A percentile compares a stretch with the other conserved stretches of the same genome.
Conservation (phyloP, 805 yeast species). For the Pichia manshurica region DNA sequence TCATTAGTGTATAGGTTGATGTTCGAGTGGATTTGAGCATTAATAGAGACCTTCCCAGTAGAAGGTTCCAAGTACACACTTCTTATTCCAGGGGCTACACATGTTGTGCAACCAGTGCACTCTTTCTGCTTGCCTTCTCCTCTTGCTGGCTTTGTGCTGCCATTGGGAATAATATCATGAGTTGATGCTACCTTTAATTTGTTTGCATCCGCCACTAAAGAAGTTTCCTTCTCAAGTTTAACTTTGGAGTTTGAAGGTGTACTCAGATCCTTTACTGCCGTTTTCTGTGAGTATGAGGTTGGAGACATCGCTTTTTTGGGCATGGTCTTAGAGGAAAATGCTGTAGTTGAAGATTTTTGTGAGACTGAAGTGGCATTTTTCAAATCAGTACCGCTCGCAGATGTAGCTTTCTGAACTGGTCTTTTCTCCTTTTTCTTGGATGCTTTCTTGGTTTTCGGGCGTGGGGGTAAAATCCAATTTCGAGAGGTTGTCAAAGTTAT, state of each 20-base stretch:
- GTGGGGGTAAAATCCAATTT: constrained; percentile 52
- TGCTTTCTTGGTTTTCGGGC: constrained; percentile 36
- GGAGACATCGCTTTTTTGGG: too few species aligned
- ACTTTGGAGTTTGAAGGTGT: too few species aligned
- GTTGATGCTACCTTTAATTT: background rate
- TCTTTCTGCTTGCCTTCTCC: background rate
- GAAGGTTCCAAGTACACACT: constrained; percentile 14
- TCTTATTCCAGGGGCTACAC: constrained; percentile 11
- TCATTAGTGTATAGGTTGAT: constrained; percentile 30
- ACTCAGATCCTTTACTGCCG: too few species aligned
- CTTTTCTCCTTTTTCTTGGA: constrained; percentile 12
- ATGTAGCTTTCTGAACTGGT: background rate
- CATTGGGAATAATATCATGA: background rate
- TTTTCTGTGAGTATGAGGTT: too few species aligned
- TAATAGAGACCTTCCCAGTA: constrained; percentile 21
- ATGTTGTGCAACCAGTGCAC: constrained; percentile 8
- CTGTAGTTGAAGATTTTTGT: too few species aligned
- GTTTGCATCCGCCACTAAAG: too few species aligned
- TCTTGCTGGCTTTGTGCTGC: background rate
- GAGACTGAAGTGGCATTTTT: too few species aligned
- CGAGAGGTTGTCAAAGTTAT: constrained; percentile 20
- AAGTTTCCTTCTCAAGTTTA: too few species aligned
- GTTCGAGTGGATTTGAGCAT: constrained; percentile 34
- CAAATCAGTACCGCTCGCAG: background rate
- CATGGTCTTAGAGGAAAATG: too few species aligned